A percentile compares a stretch with the other conserved stretches of the same genome.
Conservation (phyloP, 768 basidiomycete genomes). For the Collybia nuda region DNA sequence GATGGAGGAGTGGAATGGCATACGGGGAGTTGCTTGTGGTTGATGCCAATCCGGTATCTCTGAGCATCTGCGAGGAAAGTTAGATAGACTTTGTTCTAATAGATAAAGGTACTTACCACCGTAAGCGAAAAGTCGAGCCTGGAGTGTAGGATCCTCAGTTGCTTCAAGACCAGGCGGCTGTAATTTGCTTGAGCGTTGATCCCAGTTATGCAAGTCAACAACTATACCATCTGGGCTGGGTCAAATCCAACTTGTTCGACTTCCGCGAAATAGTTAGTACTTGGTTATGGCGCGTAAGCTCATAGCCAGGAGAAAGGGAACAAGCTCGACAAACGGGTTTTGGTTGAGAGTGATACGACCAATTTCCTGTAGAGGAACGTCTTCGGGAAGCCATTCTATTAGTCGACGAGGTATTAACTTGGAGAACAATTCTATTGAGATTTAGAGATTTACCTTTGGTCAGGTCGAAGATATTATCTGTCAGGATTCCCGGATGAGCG, state of each 20-base stretch:
- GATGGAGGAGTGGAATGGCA: not conserved
- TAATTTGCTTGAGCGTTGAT: not conserved
- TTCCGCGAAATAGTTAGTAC: conserved; percentile 26
- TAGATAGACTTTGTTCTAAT: not conserved
- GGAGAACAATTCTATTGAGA: not conserved
- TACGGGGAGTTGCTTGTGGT: conserved; percentile 36
- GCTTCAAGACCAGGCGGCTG: conserved; percentile 38
- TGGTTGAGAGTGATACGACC: conserved; percentile 36
- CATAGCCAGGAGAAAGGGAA: not conserved
- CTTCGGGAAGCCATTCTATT: conserved; percentile 33
- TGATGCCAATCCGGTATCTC: conserved; percentile 36
- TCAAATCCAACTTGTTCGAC: conserved; percentile 47
- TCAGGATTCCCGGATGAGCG: conserved; percentile 1
- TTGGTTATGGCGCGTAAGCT: not conserved
- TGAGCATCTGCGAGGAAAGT: conserved; percentile 27
- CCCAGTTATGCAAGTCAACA: not conserved
- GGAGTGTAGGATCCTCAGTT: conserved; percentile 56
- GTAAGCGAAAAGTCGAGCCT: conserved; percentile 58
- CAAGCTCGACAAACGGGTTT: conserved; percentile 27
- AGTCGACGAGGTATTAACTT: not conserved
- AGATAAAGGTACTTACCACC: conserved; percentile 30
- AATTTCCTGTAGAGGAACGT: conserved; percentile 31
- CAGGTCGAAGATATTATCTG: conserved; percentile 51
- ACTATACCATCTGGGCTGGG: conserved; percentile 46
- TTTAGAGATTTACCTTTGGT: conserved; percentile 33